A percentile compares a stretch with the other conserved stretches of the same genome.
These are phyloP conservation scores for Cercophora sp. DNA, from an alignment of 495 filamentous ascomycete species.

Conservation along the genomic window DNA sequence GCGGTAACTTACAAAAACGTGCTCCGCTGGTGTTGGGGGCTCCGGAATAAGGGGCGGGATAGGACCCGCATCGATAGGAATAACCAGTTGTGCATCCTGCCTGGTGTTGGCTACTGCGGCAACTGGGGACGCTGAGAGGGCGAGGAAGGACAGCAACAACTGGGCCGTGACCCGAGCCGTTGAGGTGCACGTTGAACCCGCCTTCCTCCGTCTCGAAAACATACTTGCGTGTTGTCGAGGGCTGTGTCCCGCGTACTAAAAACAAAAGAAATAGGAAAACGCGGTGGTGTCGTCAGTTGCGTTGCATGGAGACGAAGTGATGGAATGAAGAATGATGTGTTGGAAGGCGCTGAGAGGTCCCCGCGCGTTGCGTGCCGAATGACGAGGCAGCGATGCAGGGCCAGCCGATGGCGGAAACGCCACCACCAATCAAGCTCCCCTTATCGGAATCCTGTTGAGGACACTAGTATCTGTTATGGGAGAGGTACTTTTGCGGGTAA, in stretches of 20 bases:
- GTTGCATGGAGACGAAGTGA: background rate
- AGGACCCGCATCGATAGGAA: slow-evolving; percentile 34
- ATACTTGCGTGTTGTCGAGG: slow-evolving; percentile 24
- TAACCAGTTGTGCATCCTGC: slow-evolving; percentile 21
- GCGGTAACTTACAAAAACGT: slow-evolving; percentile 45
- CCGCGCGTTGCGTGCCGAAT: slow-evolving; percentile 1
- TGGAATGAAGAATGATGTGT: background rate
- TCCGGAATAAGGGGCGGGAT: slow-evolving; percentile 36
- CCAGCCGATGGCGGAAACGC: background rate
- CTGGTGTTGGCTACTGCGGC: slow-evolving; percentile 18
- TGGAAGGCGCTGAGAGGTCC: background rate
- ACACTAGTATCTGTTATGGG: no score
- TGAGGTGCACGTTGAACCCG: slow-evolving; percentile 38
- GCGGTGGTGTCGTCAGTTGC: background rate
- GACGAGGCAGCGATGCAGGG: background rate
- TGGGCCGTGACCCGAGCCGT: slow-evolving; percentile 56
- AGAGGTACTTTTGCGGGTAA: background rate
- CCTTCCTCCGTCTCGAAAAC: slow-evolving; percentile 37
- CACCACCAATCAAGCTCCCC: background rate
- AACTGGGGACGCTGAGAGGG: slow-evolving; percentile 41
- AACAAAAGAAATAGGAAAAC: background rate
- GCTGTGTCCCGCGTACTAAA: background rate
- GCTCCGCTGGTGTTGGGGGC: slow-evolving; percentile 37
- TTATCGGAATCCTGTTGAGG: no score
- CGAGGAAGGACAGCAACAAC: slow-evolving; percentile 61